These are phyloP conservation scores for Colletotrichum sp. DNA, from an alignment of 2,329 filamentous ascomycete species.

Conservation along the genomic window DNA sequence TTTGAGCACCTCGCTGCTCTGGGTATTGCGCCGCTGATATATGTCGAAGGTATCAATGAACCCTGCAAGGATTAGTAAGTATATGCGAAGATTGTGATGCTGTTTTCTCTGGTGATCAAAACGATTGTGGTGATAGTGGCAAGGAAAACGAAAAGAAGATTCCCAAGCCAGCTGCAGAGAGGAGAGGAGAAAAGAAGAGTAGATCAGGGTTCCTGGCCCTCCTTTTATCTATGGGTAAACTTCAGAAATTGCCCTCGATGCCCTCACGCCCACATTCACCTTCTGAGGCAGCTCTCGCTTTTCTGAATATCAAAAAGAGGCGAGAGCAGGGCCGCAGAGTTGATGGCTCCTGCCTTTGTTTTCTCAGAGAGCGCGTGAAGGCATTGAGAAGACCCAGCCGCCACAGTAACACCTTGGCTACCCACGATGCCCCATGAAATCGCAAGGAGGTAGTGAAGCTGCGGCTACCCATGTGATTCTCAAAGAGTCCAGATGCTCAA, in stretches of 20 bases:
- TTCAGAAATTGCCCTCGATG: not conserved
- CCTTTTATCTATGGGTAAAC: not conserved
- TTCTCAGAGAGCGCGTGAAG: not conserved
- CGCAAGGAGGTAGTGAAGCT: too few relatives aligned
- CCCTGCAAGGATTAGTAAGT: not conserved
- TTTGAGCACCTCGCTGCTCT: not conserved
- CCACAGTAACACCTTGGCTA: too few relatives aligned
- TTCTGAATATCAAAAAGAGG: not conserved
- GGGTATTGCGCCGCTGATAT: not conserved
- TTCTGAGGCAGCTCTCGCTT: not conserved
- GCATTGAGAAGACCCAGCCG: not conserved
- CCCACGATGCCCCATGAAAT: too few relatives aligned
- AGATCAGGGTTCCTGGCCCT: not conserved
- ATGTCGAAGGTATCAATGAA: not conserved
- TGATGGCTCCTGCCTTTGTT: not conserved
- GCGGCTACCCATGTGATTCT: not conserved
- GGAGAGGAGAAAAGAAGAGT: not conserved
- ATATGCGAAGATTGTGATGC: not conserved
- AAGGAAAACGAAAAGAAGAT: not conserved
- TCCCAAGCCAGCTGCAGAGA: not conserved
- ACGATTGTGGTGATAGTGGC: not conserved
- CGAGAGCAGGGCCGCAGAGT: not conserved
- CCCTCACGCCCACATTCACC: not conserved
- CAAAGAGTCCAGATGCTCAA: not conserved
- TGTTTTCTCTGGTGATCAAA: not conserved